Percentiles rank a stretch among this genome's conserved stretches.
phyloP scores from a whole-genome alignment of 345 rosid species.

The Rhizophora apiculata region DNA sequence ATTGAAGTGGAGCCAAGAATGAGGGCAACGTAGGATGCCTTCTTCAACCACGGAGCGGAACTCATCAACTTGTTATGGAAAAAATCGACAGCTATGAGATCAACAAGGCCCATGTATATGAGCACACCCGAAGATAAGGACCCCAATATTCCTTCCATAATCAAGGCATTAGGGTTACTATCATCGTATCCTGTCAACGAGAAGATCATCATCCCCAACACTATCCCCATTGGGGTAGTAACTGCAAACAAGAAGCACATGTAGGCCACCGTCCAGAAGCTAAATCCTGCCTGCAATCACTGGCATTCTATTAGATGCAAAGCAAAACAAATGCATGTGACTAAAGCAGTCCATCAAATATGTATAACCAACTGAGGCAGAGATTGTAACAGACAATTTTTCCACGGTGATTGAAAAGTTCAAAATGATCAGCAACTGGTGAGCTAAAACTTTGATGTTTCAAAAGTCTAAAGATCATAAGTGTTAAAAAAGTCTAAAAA shows the following conservation, averaged over 20 bases:
- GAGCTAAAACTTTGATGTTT: too few relatives aligned
- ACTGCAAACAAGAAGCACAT: slow-evolving; percentile 91
- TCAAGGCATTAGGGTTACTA: slow-evolving; percentile 63
- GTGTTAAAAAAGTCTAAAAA: too few relatives aligned
- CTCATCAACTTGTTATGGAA: slow-evolving; percentile 86
- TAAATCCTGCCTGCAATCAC: slow-evolving; percentile 74
- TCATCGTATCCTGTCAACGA: slow-evolving; percentile 78
- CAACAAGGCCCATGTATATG: slow-evolving; percentile 92
- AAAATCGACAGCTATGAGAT: slow-evolving; percentile 80
- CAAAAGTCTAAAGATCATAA: too few relatives aligned
- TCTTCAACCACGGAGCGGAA: slow-evolving; percentile 58
- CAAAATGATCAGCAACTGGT: too few relatives aligned
- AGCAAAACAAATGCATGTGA: too few relatives aligned
- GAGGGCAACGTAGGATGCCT: slow-evolving; percentile 64
- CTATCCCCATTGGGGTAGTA: slow-evolving; percentile 84
- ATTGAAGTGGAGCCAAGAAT: slow-evolving; percentile 69
- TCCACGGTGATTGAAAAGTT: too few relatives aligned
- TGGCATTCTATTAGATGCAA: neutral
- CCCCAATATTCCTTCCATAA: slow-evolving; percentile 84
- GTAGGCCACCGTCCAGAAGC: slow-evolving; percentile 57
- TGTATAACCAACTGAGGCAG: too few relatives aligned
- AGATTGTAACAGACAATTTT: too few relatives aligned
- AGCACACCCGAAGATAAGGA: slow-evolving; percentile 81
- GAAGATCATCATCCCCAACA: slow-evolving; percentile 77
- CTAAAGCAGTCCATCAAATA: too few relatives aligned